Evolutionary conservation across 2,329 filamentous ascomycete species (phyloP).

Genomic region (Harringtonia lauricola): DNA sequence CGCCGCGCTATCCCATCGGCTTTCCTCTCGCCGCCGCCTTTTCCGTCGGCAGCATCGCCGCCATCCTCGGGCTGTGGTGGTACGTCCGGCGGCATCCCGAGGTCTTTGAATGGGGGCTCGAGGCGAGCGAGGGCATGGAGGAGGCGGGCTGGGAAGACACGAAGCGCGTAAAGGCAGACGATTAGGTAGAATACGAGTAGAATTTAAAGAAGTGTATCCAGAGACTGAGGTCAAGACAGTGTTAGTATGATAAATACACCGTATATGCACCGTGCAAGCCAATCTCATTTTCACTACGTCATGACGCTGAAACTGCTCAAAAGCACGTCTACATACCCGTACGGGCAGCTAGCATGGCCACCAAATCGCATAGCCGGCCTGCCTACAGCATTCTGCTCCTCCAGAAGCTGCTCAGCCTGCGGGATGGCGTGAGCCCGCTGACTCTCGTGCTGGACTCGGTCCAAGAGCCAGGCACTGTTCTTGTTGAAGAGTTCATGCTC

Average conservation of each 20-base stretch:
- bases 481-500: slow-evolving; percentile 62
- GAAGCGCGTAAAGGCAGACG: too few relatives aligned
- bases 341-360: slow-evolving; percentile 12
- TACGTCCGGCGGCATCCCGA: slow-evolving; percentile 17
- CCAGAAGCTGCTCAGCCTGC: slow-evolving; percentile 17
- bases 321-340: too few relatives aligned
- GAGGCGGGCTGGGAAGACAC: too few relatives aligned
- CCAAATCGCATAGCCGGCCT: slow-evolving; percentile 13
- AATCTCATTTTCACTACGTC: too few relatives aligned
- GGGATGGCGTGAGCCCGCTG: slow-evolving; percentile 26
- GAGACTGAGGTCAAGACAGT: too few relatives aligned
- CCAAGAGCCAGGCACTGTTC: slow-evolving; percentile 63
- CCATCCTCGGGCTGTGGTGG: slow-evolving; percentile 21
- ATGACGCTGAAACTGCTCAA: too few relatives aligned
- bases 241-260: too few relatives aligned
- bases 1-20: slow-evolving; percentile 24
- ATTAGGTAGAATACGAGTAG: too few relatives aligned
- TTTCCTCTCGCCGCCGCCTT: slow-evolving; percentile 25
- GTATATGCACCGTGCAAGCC: too few relatives aligned
- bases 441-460: slow-evolving; percentile 44
- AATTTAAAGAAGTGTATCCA: too few relatives aligned
- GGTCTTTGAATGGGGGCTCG: background rate
- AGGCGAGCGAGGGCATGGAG: too few relatives aligned
- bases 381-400: slow-evolving; percentile 17
- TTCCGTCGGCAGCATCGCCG: slow-evolving; percentile 18